Evolutionary conservation across 768 basidiomycete species (phyloP), one percentile per base, ranked within the genome.

Genomic region (Auricularia sp.): DNA sequence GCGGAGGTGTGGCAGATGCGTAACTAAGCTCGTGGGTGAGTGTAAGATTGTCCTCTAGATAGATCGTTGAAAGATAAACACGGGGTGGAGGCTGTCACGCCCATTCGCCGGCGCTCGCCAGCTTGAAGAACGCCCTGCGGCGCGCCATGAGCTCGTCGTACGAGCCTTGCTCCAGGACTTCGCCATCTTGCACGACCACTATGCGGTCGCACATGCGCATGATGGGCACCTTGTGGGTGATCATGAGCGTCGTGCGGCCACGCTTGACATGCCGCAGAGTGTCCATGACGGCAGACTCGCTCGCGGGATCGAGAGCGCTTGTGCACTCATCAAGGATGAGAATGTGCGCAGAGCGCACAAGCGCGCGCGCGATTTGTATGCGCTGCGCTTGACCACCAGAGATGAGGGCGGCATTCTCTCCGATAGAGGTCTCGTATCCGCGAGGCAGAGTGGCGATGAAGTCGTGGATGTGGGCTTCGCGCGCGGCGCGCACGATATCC

Each of bases 321-420:
- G 96, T 98, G 72, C 94, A 97, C 72, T 98, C 96, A 72, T 98
- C 96, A 63, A 98, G 77, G 42, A 98, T 86, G 58, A 97, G 78
- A 14, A 98, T 82, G 56, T 80, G 82, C 0, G 86, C 78, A 0
- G 84, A 82, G 39, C 90, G 80, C 1, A 87, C 88, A n/a, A 98
- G 82, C 0, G 95, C 93, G 5, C 95, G 83, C 0, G 95, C 95
- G 69, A 98, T 93, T 72, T 90, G 88, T 18, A 98, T 77, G 6
- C 96, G 84, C 76, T 98, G 96, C 1, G 92, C 93, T 71, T 98
- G 96, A 0, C 96, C 96, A 21, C 96, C 96, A 0, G 93, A 95
- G 64, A 98, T 84, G 53, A 93, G 80, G n/a, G 83, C 77, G 0
- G 92, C 96, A 73, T 95, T 95, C 78, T 96, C 93, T 53, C 96